Evolutionary conservation across 768 basidiomycete genomes (phyloP).

Genomic region (Tricholoma hemisulphureum): DNA sequence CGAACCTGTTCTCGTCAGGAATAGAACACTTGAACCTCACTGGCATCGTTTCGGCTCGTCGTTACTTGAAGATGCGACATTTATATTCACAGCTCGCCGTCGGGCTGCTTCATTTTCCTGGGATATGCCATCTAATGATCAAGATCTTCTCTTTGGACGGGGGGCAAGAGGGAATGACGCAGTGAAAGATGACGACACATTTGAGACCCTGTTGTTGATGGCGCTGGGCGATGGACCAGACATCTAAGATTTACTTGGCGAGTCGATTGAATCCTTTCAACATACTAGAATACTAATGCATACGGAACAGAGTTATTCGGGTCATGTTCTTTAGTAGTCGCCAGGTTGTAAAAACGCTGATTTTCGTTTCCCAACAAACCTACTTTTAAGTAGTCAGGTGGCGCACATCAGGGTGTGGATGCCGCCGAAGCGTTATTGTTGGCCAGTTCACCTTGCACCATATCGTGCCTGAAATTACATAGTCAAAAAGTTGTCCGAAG

Average conservation of each 20-base stretch:
- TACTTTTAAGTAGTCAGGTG: too few species aligned
- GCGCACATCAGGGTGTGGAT: too few species aligned
- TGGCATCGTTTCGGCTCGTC: slow-evolving; percentile 46
- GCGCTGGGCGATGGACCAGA: slow-evolving; percentile 26
- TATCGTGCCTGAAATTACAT: too few species aligned
- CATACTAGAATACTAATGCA: background rate
- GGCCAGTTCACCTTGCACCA: too few species aligned
- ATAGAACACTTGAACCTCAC: slow-evolving; percentile 10
- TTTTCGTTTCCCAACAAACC: slow-evolving; percentile 57
- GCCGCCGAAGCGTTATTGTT: too few species aligned
- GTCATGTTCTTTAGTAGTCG: slow-evolving; percentile 6
- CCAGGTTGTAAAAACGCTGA: slow-evolving; percentile 39
- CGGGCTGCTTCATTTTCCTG: slow-evolving; percentile 57
- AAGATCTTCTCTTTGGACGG: slow-evolving; percentile 55
- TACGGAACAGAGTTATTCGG: background rate
- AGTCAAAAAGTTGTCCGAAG: too few species aligned
- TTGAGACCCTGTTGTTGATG: slow-evolving; percentile 64
- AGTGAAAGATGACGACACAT: slow-evolving; percentile 63
- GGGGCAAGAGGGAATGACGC: slow-evolving; percentile 44
- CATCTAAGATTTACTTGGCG: background rate
- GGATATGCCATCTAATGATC: slow-evolving; percentile 50
- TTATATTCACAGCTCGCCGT: slow-evolving; percentile 62
- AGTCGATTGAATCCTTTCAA: background rate
- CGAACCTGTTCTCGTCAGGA: slow-evolving; percentile 47
- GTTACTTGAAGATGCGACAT: slow-evolving; percentile 42